Conservation (phyloP, 2,329 filamentous ascomycete genomes). For the Fusarium nurragi region DNA sequence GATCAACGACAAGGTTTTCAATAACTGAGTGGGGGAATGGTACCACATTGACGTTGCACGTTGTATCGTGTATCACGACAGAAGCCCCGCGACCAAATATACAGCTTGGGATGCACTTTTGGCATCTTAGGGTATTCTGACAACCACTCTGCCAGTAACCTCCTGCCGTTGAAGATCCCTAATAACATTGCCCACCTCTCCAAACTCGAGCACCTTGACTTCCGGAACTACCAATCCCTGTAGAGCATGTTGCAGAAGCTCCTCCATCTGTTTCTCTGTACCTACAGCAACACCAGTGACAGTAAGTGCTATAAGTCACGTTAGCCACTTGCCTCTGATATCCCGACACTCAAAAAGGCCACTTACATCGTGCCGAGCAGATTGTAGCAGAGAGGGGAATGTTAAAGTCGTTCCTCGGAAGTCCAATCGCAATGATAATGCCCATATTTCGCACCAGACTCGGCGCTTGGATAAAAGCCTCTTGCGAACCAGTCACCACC, state of each 20-base stretch:
- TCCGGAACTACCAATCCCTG: constrained; percentile 10
- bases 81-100: no score
- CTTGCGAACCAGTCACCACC: constrained; percentile 43
- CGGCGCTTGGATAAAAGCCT: constrained; percentile 40
- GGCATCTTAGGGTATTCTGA: constrained; percentile 13
- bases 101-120: no score
- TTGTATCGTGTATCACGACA: no score
- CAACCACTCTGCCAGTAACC: constrained; percentile 30
- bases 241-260: constrained; percentile 13
- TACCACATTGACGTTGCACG: no score
- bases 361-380: constrained; percentile 37
- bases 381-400: constrained; percentile 41
- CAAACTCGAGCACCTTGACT: constrained; percentile 14
- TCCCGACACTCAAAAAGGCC: fast-evolving
- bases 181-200: constrained; percentile 11
- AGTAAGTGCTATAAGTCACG: constrained; percentile 8
- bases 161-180: constrained; percentile 8
- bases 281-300: constrained; percentile 30
- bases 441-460: constrained; percentile 42
- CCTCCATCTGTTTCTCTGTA: constrained; percentile 32
- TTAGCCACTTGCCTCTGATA: fast-evolving
- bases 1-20: constrained; percentile 18
- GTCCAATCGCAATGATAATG: constrained; percentile 38
- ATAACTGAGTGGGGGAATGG: background rate
- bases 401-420: constrained; percentile 43